phyloP scores from a whole-genome alignment of 805 yeast genomes.

The Saccharomycopsis fibuligera region DNA sequence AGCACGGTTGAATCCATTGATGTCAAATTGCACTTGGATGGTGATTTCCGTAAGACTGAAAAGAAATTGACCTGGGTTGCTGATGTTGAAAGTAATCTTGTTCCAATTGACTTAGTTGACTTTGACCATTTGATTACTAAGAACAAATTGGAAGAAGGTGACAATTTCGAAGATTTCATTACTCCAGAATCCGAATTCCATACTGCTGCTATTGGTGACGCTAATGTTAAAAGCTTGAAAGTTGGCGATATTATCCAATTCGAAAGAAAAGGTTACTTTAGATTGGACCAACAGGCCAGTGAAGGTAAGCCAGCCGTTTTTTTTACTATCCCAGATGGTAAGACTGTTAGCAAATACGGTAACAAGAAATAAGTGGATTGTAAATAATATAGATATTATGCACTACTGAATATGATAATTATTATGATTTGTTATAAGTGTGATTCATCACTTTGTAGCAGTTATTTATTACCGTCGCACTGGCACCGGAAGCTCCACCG shows the following conservation, averaged over 20 bases:
- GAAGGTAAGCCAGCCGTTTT: constrained; percentile 65
- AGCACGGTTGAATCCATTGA: constrained; percentile 53
- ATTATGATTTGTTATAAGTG: no score
- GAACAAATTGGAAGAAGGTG: constrained; percentile 92
- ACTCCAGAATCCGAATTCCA: constrained; percentile 85
- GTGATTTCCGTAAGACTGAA: constrained; percentile 94
- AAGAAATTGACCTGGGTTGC: constrained; percentile 96
- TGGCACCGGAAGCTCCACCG: no score
- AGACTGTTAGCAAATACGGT: constrained; percentile 69
- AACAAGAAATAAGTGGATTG: constrained; percentile 48
- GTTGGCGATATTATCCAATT: constrained; percentile 88
- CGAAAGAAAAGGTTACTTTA: constrained; percentile 94
- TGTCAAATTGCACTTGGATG: constrained; percentile 82
- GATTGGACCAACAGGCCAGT: constrained; percentile 56
- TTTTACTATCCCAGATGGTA: constrained; percentile 96
- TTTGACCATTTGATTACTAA: constrained; percentile 93
- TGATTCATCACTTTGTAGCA: no score
- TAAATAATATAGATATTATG: background rate
- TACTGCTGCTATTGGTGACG: constrained; percentile 70
- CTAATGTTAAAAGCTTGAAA: constrained; percentile 68
- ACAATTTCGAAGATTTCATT: constrained; percentile 84
- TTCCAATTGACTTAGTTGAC: constrained; percentile 71
- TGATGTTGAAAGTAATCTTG: constrained; percentile 60
- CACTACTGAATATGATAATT: background rate
- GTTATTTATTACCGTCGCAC: no score